phyloP scores from a whole-genome alignment of 768 basidiomycete species.

The Mycena crocata region DNA sequence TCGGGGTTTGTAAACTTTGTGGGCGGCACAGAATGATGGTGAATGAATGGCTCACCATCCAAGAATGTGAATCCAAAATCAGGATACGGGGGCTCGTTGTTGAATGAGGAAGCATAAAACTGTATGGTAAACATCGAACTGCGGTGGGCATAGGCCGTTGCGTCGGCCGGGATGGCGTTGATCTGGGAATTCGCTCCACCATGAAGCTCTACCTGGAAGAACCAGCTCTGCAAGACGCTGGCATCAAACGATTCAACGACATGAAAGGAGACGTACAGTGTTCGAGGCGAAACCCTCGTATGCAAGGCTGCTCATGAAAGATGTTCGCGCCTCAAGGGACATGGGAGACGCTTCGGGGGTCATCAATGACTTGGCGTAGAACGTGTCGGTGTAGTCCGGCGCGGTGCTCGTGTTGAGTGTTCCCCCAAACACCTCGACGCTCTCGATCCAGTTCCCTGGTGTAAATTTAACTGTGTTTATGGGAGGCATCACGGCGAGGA shows the following conservation, averaged over 20 bases:
- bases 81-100: conserved; percentile 55
- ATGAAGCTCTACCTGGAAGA: conserved; percentile 55
- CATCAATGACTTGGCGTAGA: conserved; percentile 53
- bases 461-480: conserved; percentile 38
- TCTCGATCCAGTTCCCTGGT: conserved; percentile 49
- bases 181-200: conserved; percentile 60
- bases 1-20: not conserved
- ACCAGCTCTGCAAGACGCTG: conserved; percentile 43
- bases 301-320: conserved; percentile 52
- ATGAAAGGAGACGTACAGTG: conserved; percentile 43
- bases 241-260: conserved; percentile 28
- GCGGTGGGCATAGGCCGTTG: conserved; percentile 60
- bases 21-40: not conserved
- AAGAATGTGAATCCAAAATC: conserved; percentile 56
- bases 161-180: conserved; percentile 51
- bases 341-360: conserved; percentile 50
- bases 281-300: conserved; percentile 51
- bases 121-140: conserved; percentile 60
- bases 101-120: conserved; percentile 58
- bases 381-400: conserved; percentile 51
- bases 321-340: conserved; percentile 42
- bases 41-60: conserved; percentile 44
- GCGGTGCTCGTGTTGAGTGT: conserved; percentile 44
- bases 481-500: conserved; percentile 44
- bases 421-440: conserved; percentile 42